A percentile compares a stretch with the other conserved stretches of the same genome.
These are phyloP conservation scores for Phytophthora vignae DNA, from an alignment of 352 stramenopile species.

Conservation along the genomic window DNA sequence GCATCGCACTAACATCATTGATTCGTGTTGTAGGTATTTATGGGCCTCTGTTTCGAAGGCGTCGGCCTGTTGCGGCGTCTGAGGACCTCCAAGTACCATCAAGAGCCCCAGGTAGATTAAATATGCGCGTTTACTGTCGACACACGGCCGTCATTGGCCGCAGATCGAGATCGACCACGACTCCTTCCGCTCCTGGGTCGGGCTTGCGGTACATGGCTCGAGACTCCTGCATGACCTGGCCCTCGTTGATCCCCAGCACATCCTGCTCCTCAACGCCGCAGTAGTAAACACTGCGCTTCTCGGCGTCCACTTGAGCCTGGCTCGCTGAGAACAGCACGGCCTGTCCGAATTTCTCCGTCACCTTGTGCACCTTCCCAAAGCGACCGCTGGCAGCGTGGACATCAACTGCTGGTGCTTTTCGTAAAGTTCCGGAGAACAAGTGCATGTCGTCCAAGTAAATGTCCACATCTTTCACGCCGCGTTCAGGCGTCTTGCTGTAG, in stretches of 20 bases:
- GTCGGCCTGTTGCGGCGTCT: too few species aligned
- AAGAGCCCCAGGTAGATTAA: background rate
- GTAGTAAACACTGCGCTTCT: conserved; percentile 75
- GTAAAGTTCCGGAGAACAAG: conserved; percentile 73
- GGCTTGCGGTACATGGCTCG: conserved; percentile 83
- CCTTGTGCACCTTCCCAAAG: conserved; percentile 47
- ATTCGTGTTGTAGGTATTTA: conserved; percentile 1
- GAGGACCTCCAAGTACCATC: too few species aligned
- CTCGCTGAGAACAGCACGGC: conserved; percentile 82
- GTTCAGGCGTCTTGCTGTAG: conserved; percentile 87
- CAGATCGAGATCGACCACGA: conserved; percentile 72
- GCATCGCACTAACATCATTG: background rate
- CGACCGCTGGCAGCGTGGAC: conserved; percentile 31
- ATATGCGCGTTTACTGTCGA: conserved; percentile 44
- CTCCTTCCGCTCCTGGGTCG: conserved; percentile 76
- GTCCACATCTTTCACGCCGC: conserved; percentile 84
- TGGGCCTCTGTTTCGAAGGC: background rate
- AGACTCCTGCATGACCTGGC: conserved; percentile 86
- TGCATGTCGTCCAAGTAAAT: conserved; percentile 91
- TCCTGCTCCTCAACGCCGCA: conserved; percentile 87
- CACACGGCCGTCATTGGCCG: conserved; percentile 75
- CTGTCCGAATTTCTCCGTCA: conserved; percentile 80
- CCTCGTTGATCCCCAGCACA: conserved; percentile 91
- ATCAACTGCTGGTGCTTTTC: conserved; percentile 48
- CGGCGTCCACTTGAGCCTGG: conserved; percentile 67